Base-by-base conservation (phyloP, 495 filamentous ascomycete species). In the Aspergillus funiculosus region DNA sequence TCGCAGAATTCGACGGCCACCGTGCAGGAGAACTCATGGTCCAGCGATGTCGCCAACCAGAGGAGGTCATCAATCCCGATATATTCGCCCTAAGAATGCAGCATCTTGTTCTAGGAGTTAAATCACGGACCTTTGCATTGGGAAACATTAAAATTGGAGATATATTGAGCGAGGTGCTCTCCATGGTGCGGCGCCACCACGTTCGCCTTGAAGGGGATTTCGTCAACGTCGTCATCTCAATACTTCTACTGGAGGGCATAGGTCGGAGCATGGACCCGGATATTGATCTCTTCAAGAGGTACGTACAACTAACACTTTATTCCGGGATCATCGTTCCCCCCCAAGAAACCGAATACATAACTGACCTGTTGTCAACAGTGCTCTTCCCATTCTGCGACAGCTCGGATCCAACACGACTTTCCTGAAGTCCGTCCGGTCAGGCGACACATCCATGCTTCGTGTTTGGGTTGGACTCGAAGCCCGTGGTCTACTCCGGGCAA, bases 141-240 rank as follows among this genome's bases (percentile, higher is more conserved):
- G 94, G 94, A 1, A 95, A 87, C 50, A 85, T 99, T 66, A 94
- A 87, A 66, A 96, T 99, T 53, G 94, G 92, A 1, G 94, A 99
- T 56, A 84, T 99, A 19, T 64, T 99, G 10, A 87, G 87, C 51
- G 78, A 95, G 47, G 91, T 97, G 6, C 69, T 99, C 19, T 72
- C 71, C 29, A 97, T 99, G 90, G 94, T 99, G 32, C 80, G 94
- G 21, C 69, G 72, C 11, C 91, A 99, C 59, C 94, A 99, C 57
- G 94, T 99, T 2, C 77, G 94, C 6, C 77, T 99, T 24, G 94
- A 97, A 58, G 94, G 94, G 2, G 94, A 99, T 59, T 99, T 96
- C 63, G 91, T 97, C 43, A 99, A 99, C 57, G 92, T 99, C 2
- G 91, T 99, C 13, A 86, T 99, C 42, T 91, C 85, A 24, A 95